A percentile compares a stretch with the other conserved stretches of the same genome.
phyloP scores from a whole-genome alignment of 305 asterid genomes.

The Solanum hybrid region DNA sequence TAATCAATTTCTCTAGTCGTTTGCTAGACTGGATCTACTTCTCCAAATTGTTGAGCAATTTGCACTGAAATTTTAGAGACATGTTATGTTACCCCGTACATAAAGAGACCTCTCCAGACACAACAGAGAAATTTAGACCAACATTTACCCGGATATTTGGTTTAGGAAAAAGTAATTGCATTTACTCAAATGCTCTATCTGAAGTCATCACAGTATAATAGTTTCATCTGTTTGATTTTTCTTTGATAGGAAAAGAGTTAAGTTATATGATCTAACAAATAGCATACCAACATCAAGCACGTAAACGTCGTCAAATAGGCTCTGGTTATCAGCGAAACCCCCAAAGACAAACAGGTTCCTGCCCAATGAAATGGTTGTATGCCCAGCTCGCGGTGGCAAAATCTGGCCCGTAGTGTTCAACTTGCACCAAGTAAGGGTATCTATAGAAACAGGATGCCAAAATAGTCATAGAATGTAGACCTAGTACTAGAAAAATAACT shows the following conservation, averaged over 20 bases:
- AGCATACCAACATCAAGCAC: conserved; percentile 82
- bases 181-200: background rate
- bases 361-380: conserved; percentile 73
- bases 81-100: background rate
- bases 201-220: background rate
- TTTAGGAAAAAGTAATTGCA: background rate
- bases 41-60: background rate
- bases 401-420: conserved; percentile 75
- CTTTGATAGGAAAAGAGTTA: background rate
- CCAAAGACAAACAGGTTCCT: conserved; percentile 81
- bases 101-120: background rate
- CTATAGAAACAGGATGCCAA: conserved; percentile 35
- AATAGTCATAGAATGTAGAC: conserved; percentile 7
- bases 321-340: conserved; percentile 87
- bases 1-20: background rate
- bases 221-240: background rate
- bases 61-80: background rate
- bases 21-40: background rate
- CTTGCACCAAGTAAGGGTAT: conserved; percentile 87
- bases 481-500: background rate
- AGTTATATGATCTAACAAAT: background rate
- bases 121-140: background rate
- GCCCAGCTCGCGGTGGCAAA: conserved; percentile 96
- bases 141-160: background rate
- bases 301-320: conserved; percentile 72